phyloP scores from a whole-genome alignment of 495 filamentous ascomycete species.

The Opeltia flavorubescens region DNA sequence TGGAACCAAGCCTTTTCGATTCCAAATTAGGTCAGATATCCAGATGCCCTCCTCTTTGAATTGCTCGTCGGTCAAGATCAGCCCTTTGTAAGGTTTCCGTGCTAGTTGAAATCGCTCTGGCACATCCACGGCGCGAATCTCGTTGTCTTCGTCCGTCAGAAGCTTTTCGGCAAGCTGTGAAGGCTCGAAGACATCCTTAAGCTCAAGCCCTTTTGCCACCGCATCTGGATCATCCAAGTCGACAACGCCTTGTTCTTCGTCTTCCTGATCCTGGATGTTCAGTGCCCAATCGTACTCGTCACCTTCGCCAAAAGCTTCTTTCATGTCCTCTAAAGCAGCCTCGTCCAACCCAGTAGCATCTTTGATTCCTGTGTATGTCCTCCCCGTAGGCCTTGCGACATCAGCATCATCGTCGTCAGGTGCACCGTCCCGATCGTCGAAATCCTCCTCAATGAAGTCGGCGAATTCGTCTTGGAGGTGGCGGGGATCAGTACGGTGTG shows the following conservation, averaged over 20 bases:
- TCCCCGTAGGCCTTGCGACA: slow-evolving; percentile 54
- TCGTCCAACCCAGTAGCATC: slow-evolving; percentile 72
- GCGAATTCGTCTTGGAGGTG: slow-evolving; percentile 74
- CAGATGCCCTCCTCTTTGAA: slow-evolving; percentile 78
- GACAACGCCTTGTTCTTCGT: slow-evolving; percentile 52
- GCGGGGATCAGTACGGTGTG: slow-evolving; percentile 30
- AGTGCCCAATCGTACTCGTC: slow-evolving; percentile 91
- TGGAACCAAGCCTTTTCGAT: slow-evolving; percentile 57
- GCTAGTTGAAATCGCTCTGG: slow-evolving; percentile 91
- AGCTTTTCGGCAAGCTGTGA: slow-evolving; percentile 85
- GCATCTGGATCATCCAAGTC: slow-evolving; percentile 28
- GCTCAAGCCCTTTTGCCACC: slow-evolving; percentile 44
- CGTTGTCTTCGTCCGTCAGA: slow-evolving; percentile 87
- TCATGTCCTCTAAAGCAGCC: slow-evolving; percentile 86
- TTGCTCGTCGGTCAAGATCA: slow-evolving; percentile 62
- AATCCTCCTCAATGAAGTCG: slow-evolving; percentile 95
- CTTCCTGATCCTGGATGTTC: slow-evolving; percentile 57
- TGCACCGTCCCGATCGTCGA: slow-evolving; percentile 75
- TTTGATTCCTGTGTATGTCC: slow-evolving; percentile 47
- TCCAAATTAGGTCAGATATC: slow-evolving; percentile 79
- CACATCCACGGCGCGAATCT: slow-evolving; percentile 71
- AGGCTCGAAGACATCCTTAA: slow-evolving; percentile 97
- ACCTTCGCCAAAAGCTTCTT: slow-evolving; percentile 85
- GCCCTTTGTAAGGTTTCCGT: slow-evolving; percentile 68
- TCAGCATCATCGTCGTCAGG: slow-evolving; percentile 75